Base-by-base conservation (phyloP, 305 asterid species). In the Fraxinus latifolia region DNA sequence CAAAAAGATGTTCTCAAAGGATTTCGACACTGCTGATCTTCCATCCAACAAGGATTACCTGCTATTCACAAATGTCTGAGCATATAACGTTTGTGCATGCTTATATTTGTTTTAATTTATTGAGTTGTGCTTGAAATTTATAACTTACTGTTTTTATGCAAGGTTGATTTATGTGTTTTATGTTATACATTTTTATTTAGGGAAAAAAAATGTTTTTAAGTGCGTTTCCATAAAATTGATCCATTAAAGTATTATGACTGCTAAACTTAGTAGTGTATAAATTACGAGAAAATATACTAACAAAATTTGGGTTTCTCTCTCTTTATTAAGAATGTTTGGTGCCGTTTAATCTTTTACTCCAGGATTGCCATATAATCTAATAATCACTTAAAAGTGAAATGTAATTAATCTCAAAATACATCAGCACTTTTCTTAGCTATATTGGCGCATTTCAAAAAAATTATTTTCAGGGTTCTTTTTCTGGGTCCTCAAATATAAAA, bases 1-100 rank as follows among this genome's bases (percentile, higher is more conserved):
- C 5, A 86, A 90, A 17, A 8, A 84, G 33, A 84, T 91, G 92
- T 93, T 94, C 75, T 91, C 94, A 0, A 93, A 90, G 83, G 97
- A 97, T 0, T 92, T 34, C 84, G 82, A 84, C 11, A 82, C 89
- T 11, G 83, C 83, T 1, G 71, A 88, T 9, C 95, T 93, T 5
- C 97, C 96, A 12, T 42, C 4, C 58, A 47, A 47, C 5, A 15
- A 44, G 55, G 55, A 12, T 44, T 44, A 44, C 17, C 17, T 14
- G 17, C 19, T 47, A 47, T 47, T 47, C 58, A 14, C 5, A 44
- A 44, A 12, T 44, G 17, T 12, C 55, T 42, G 50, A 44, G 55
- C 17, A 3, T 12, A 12, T 12, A 9, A 23, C 37, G 9, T 76
- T n/a, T 76, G 34, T 27, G 12, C 33, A 14, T 53, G 33, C 32